Percentiles rank a stretch among this genome's conserved stretches.
These are phyloP conservation scores for Spongospora subterranea DNA, from an alignment of 208 protist species.

Conservation along the genomic window DNA sequence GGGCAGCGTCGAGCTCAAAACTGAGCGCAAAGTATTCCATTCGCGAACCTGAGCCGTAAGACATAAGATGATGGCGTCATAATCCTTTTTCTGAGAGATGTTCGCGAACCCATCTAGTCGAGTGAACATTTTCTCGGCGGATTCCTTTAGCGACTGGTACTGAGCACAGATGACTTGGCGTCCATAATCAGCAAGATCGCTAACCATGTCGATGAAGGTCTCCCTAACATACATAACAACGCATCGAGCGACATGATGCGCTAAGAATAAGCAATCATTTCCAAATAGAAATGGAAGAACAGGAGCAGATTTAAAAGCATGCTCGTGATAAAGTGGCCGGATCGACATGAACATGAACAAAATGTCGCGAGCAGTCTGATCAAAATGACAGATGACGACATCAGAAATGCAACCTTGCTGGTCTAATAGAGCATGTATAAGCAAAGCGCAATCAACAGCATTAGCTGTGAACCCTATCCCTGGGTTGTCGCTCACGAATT, in stretches of 20 bases:
- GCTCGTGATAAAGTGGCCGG: not conserved
- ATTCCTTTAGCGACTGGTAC: too few species aligned
- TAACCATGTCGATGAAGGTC: too few species aligned
- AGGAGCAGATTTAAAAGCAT: not conserved
- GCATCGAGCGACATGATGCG: not conserved
- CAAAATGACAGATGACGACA: not conserved
- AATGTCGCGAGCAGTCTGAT: not conserved
- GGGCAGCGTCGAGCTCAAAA: too few species aligned
- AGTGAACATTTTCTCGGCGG: too few species aligned
- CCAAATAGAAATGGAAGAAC: not conserved
- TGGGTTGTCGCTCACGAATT: not conserved
- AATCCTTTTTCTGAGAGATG: too few species aligned
- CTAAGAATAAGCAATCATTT: not conserved
- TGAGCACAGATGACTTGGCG: too few species aligned
- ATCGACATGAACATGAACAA: not conserved
- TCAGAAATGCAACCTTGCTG: not conserved
- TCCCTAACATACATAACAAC: not conserved
- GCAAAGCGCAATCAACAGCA: not conserved
- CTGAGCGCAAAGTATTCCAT: too few species aligned
- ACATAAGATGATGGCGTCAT: too few species aligned
- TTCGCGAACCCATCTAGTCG: too few species aligned
- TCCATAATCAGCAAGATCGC: too few species aligned
- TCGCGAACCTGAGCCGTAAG: too few species aligned
- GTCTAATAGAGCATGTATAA: not conserved
- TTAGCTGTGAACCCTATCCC: not conserved